phyloP scores from a whole-genome alignment of 106 monocot genomes.

The Dendrobium chrysotoxum region DNA sequence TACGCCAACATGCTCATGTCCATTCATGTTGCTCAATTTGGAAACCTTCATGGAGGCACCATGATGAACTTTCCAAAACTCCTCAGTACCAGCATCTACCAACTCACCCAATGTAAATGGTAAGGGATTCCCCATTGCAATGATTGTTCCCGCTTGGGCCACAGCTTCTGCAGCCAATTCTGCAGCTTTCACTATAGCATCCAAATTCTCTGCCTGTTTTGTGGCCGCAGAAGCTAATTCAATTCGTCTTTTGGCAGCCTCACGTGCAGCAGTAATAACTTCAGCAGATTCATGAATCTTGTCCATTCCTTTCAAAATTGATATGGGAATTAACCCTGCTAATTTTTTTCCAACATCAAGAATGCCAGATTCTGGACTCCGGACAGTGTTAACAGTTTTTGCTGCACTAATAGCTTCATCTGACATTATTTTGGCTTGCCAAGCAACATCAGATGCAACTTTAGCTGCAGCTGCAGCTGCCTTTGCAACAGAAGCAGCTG shows the following conservation, averaged over 20 bases:
- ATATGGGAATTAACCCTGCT: slow-evolving; percentile 5
- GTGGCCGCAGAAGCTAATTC: slow-evolving; percentile 80
- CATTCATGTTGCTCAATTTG: slow-evolving; percentile 10
- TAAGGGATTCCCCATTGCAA: slow-evolving; percentile 80
- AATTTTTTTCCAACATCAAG: slow-evolving; percentile 24
- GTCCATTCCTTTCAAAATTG: slow-evolving; percentile 38
- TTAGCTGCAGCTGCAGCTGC: slow-evolving; percentile 91
- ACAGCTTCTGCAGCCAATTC: slow-evolving; percentile 93
- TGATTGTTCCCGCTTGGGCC: slow-evolving; percentile 62
- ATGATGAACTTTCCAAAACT: slow-evolving; percentile 43
- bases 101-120: slow-evolving; percentile 58
- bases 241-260: slow-evolving; percentile 57
- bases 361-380: slow-evolving; percentile 8
- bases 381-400: slow-evolving; percentile 10
- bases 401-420: slow-evolving; percentile 52
- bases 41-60: slow-evolving; percentile 7
- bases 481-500: slow-evolving; percentile 86
- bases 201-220: slow-evolving; percentile 88
- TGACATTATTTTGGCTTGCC: slow-evolving; percentile 85
- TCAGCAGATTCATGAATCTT: slow-evolving; percentile 38
- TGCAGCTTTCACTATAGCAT: slow-evolving; percentile 93
- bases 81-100: slow-evolving; percentile 65
- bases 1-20: background rate
- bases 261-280: slow-evolving; percentile 57
- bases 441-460: slow-evolving; percentile 79